Evolutionary conservation across 2,329 filamentous ascomycete genomes (phyloP), one percentile per base, ranked within the genome.

Genomic region (Cercospora sojina): DNA sequence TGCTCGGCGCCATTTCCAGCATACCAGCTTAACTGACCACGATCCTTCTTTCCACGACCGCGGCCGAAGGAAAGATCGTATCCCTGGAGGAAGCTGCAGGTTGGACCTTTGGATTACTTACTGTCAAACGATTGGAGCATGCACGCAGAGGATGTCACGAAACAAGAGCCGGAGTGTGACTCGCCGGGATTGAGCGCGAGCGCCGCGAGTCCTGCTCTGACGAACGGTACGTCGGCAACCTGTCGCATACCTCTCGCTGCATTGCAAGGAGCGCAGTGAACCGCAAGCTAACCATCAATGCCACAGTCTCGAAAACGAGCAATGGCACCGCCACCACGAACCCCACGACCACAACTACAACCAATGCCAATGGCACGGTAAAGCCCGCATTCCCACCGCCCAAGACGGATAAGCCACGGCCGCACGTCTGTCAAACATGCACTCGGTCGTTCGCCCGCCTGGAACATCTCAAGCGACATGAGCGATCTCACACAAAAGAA

Each of bases 401-500:
- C 59, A 99, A 98, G 83, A 97, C 93, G 70, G 95, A 99, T 81
- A 99, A 98, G 83, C 95, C 95, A 64, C 88, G 94, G 70, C 95
- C 95, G 71, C 95, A 99, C 80, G 89, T 96, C 67, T 99, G 95
- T 82, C 88, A 85, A 47, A 98, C 93, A 57, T 99, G 95, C 79
- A 87, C 89, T 75, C 89, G 95, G 71, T 96, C 92, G 32, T 99
- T 99, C 79, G 95, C 95, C 66, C 89, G 95, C 68, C 83, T 99
- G 74, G 95, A 99, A 81, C 95, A 99, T 79, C 83, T 99, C 72
- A 99, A 99, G 83, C 90, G 95, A 68, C 95, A 99, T 80, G 95
- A 98, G 81, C 88, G 95, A 69, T 97, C 93, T n/a, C 93, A 97
- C 78, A 97, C 93, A 53, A 97, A 99, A 79, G 93, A 99, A 82